Base-by-base conservation (phyloP, 768 basidiomycete genomes). In the Leccinum arenicola region DNA sequence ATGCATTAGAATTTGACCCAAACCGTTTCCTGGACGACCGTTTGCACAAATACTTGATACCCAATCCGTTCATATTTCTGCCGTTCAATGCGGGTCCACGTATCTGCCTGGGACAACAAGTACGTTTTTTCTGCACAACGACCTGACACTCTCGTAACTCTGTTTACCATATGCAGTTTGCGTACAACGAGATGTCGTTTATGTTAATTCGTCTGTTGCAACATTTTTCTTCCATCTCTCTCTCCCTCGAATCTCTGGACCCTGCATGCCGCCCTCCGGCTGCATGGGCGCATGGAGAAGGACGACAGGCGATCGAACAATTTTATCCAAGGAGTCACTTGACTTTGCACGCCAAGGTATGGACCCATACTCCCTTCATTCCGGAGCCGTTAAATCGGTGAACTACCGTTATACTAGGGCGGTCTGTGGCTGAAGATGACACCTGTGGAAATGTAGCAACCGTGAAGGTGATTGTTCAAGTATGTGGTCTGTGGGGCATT, bases 371-470 rank as follows among this genome's bases (percentile, higher is more conserved):
- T 33, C 12, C 29, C 17, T 11, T 33, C 40, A 23, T 31, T 1
- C 1, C 1, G 47, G 49, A 9, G 14, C 19, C 7, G 15, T 21
- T 45, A 15, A 50, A 35, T 31, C 11, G 19, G 3, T 17, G 19
- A 17, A 31, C 38, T 54, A 9, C 14, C 21, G 51, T n/a, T 19
- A 3, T 45, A 11, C 2, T 43, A 80, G 79, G 79, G 78, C 1
- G 80, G 81, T 11, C 60, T 82, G 21, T 81, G 81, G 80, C 73
- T 79, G 31, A 77, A 68, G 56, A 78, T 80, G 80, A 67, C 65
- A 19, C 66, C 72, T 48, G 67, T 61, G 1, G 71, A 75, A 3
- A 23, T 10, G 3, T 67, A 60, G 36, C 23, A 12, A 29, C 14
- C 11, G 25, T 10, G 4, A 19, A 53, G 33, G 33, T 12, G 33